Base-by-base conservation (phyloP, 108 stramenopile species). In the Stephanodiscus minutulus region DNA sequence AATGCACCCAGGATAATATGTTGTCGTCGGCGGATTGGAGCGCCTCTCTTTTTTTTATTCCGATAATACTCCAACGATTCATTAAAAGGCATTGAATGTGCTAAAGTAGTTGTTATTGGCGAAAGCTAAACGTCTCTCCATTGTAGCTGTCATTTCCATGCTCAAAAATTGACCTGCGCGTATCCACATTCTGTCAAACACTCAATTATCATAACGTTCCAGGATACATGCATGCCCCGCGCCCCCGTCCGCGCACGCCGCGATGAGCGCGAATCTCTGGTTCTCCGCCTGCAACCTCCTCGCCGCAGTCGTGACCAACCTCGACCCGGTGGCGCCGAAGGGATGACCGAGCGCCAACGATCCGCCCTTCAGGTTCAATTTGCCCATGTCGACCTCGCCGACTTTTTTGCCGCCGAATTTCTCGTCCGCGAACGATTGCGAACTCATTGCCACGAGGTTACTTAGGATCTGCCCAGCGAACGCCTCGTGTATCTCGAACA, bases 401-500 rank as follows among this genome's bases (percentile, higher is more conserved):
- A 99, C 88, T 68, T 83, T 88, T 65, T 92, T 89, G 7, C 93
- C 92, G 44, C 89, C 91, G 71, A 95, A 89, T 2, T 84, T 89
- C 68, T 93, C 82, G 76, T 94, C 77, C 20, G 96, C 96, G 74
- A 98, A 99, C 62, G 81, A 79, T 68, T 96, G 93, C 4, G 92
- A 94, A 62, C 89, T 76, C 96, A 99, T 97, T 48, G 99, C 99
- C 1, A 76, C 81, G 35, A 99, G 82, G 70, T 99, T 99, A 61
- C 94, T 85, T 18, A 99, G 87, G 61, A 99, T 91, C 86, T 99
- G 97, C 35, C 99, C 99, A 27, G 99, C 99, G 85, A 99, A 99
- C 39, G 99, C 99, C 83, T 99, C 99, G 73, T 99, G 99, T 60
- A 99, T 96, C 86, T 98, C 99, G 64, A 96, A 97, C 13, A 98